phyloP scores from a whole-genome alignment of 257 asterid species.

The Craterostigma plantagineum region DNA sequence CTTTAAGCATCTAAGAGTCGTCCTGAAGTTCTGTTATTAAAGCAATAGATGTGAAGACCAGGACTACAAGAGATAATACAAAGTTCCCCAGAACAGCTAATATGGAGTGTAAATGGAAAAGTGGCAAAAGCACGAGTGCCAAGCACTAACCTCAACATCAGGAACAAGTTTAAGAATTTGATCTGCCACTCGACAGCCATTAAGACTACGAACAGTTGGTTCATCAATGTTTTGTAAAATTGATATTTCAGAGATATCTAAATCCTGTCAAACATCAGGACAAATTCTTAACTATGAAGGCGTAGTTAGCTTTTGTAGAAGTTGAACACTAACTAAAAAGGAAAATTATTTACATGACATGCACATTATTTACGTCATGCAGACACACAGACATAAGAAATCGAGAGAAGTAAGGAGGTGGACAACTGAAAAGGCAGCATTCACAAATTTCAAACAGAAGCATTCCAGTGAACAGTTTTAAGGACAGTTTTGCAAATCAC shows the following conservation, averaged over 20 bases:
- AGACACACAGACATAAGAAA: too few relatives aligned
- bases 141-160: constrained; percentile 40
- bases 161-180: constrained; percentile 89
- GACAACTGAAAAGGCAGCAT: too few relatives aligned
- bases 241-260: constrained; percentile 67
- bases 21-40: constrained; percentile 42
- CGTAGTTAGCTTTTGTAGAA: too few relatives aligned
- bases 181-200: constrained; percentile 95
- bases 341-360: too few relatives aligned
- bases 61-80: neutral
- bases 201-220: constrained; percentile 82
- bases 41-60: too few relatives aligned
- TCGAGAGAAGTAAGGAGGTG: too few relatives aligned
- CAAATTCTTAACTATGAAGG: too few relatives aligned
- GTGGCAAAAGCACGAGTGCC: neutral
- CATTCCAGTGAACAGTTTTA: too few relatives aligned
- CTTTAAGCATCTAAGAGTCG: constrained; percentile 63
- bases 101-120: neutral
- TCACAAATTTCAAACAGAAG: too few relatives aligned
- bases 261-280: constrained; percentile 32
- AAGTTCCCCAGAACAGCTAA: neutral
- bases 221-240: constrained; percentile 71
- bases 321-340: too few relatives aligned
- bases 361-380: too few relatives aligned
- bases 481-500: too few relatives aligned